These are phyloP conservation scores for Macrolepiota fuliginosa DNA, from an alignment of 768 basidiomycete genomes.

Conservation along the genomic window DNA sequence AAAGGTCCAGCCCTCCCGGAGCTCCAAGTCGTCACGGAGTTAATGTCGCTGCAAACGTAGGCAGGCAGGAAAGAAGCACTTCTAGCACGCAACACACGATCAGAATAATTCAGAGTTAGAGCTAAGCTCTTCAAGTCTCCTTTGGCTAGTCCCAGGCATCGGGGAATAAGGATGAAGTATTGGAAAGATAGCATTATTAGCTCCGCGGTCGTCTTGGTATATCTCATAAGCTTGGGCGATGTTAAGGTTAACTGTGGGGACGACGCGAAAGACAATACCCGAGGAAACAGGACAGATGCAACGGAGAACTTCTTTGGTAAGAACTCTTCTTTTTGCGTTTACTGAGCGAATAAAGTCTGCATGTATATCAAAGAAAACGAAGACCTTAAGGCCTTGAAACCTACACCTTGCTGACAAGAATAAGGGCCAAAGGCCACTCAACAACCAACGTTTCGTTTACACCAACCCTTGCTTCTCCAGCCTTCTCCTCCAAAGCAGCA, in stretches of 20 bases:
- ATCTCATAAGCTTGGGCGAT: no score
- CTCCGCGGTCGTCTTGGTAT: no score
- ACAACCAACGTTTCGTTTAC: slow-evolving; percentile 39
- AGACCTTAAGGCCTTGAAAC: background rate
- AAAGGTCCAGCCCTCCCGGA: background rate
- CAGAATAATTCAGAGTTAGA: background rate
- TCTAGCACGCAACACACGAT: background rate
- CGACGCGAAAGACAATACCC: background rate
- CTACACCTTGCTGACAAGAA: slow-evolving; percentile 31
- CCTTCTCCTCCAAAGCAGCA: slow-evolving; percentile 25
- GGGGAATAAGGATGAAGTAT: no score
- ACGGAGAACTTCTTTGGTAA: background rate
- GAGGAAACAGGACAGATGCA: background rate
- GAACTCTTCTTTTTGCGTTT: background rate
- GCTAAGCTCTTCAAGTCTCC: background rate
- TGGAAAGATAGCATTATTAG: no score
- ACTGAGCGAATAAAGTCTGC: background rate
- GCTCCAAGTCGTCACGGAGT: background rate
- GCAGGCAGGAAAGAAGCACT: background rate
- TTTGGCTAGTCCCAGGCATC: no score
- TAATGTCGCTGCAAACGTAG: background rate
- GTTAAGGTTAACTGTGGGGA: background rate
- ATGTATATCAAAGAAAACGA: background rate
- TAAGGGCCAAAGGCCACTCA: slow-evolving; percentile 50
- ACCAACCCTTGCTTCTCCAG: slow-evolving; percentile 24